These are phyloP conservation scores for Tetrahymena borealis DNA, from an alignment of 73 alveolate genomes.

Conservation along the genomic window DNA sequence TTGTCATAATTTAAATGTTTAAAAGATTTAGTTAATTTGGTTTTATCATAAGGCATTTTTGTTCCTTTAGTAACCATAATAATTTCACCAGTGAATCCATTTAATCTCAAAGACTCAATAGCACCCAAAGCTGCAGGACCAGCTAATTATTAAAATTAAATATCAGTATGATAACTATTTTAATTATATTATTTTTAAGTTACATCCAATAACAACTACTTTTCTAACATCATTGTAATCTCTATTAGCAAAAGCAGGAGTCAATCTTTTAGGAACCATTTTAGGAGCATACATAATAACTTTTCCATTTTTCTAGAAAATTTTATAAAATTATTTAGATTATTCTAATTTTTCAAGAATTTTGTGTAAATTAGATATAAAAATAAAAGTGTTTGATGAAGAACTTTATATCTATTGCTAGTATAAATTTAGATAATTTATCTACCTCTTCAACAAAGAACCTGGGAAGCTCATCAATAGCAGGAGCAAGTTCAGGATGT, in stretches of 20 bases:
- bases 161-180: neutral
- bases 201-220: slow-evolving; percentile 30
- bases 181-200: neutral
- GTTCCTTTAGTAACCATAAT: slow-evolving; percentile 6
- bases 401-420: neutral
- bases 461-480: slow-evolving; percentile 30
- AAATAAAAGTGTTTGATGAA: neutral
- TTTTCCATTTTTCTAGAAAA: neutral
- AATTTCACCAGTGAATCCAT: slow-evolving; percentile 35
- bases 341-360: neutral
- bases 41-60: slow-evolving; percentile 31
- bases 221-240: slow-evolving; percentile 38
- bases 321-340: neutral
- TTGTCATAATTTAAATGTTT: slow-evolving; percentile 18
- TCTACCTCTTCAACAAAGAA: slow-evolving; percentile 21
- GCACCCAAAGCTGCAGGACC: slow-evolving; percentile 42
- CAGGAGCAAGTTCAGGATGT: slow-evolving; percentile 31
- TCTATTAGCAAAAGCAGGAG: slow-evolving; percentile 24
- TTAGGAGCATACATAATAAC: slow-evolving; percentile 25
- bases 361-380: neutral
- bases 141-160: neutral
- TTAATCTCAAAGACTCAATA: slow-evolving; percentile 13
- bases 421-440: neutral
- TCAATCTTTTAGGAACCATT: slow-evolving; percentile 15
- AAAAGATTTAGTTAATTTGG: slow-evolving; percentile 13